Conservation (phyloP, 768 basidiomycete genomes). For the Auriscalpium vulgare region DNA sequence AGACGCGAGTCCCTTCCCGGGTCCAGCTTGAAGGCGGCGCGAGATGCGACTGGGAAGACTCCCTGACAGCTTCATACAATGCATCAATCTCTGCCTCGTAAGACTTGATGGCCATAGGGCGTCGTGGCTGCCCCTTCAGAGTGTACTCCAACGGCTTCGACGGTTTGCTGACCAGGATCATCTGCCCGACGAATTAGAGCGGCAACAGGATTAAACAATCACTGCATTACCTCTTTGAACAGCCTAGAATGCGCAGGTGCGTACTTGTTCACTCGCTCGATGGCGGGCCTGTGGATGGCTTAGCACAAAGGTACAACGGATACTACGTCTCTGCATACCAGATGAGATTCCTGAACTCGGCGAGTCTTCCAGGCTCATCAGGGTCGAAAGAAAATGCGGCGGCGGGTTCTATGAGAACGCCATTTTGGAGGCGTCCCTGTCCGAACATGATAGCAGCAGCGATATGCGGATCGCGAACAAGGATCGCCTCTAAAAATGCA, state of each 20-base stretch:
- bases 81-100: conserved; percentile 41
- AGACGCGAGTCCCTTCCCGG: not conserved
- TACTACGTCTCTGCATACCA: not conserved
- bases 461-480: not conserved
- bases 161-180: conserved; percentile 37
- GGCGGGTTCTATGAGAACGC: not conserved
- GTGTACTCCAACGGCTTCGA: conserved; percentile 37
- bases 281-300: conserved; percentile 23
- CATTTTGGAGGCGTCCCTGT: not conserved
- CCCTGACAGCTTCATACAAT: conserved; percentile 25
- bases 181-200: conserved; percentile 17
- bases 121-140: conserved; percentile 38
- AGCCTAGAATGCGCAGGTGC: conserved; percentile 38
- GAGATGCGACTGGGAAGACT: not conserved
- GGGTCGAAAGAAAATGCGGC: not conserved
- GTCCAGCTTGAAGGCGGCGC: not conserved
- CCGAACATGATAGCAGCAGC: not conserved
- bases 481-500: not conserved
- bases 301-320: too few species aligned
- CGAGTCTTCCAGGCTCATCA: not conserved
- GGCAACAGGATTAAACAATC: not conserved
- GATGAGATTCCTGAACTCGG: not conserved
- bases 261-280: conserved; percentile 32
- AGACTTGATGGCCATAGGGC: conserved; percentile 29
- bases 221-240: conserved; percentile 34